Percentiles rank a stretch among this genome's conserved stretches.
Evolutionary conservation across 306 rosid genomes (phyloP).

Genomic region (Styphnolobium japonicum): DNA sequence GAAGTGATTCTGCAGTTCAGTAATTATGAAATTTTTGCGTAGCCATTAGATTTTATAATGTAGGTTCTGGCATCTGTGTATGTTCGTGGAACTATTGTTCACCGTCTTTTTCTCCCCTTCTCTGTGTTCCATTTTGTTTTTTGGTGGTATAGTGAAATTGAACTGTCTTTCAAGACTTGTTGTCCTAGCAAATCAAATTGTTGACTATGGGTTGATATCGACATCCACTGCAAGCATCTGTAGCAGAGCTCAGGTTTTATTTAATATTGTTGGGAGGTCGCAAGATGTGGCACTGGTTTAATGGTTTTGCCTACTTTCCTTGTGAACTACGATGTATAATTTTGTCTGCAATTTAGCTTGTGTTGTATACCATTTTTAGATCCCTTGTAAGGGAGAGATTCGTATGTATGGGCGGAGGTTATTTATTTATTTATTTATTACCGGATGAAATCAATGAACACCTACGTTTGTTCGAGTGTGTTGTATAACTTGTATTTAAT

Average conservation of each 20-base stretch:
- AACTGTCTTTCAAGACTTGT: neutral
- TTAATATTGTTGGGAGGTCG: neutral
- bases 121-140: neutral
- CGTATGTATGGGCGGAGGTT: neutral
- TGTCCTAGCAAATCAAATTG: neutral
- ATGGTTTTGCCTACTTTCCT: neutral
- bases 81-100: neutral
- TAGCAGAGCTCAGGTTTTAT: neutral
- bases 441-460: neutral
- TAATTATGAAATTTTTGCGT: neutral
- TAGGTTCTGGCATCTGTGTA: neutral
- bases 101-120: neutral
- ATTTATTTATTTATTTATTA: neutral
- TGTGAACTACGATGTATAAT: neutral
- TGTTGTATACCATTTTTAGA: neutral
- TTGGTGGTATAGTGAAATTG: neutral
- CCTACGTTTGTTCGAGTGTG: neutral
- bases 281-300: neutral
- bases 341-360: neutral
- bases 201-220: too few relatives aligned
- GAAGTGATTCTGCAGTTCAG: conserved; percentile 9
- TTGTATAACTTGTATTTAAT: neutral
- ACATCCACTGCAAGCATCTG: neutral
- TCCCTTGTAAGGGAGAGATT: neutral
- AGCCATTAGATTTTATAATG: neutral